Base-by-base conservation (phyloP, 2,329 filamentous ascomycete species). In the Aspergillus quadricinctus region DNA sequence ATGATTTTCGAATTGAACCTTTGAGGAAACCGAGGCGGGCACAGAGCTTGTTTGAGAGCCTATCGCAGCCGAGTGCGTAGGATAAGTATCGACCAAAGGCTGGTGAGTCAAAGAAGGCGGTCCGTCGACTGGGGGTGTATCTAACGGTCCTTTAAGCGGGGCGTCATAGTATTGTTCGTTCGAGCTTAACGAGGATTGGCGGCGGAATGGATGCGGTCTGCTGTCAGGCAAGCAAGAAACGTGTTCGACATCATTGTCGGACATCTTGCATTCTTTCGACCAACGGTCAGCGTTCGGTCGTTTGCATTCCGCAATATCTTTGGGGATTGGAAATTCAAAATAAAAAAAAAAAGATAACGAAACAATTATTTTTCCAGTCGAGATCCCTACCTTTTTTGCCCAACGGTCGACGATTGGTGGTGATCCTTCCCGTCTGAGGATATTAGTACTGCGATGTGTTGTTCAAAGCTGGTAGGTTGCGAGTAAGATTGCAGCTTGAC, bases 241-340 rank as follows among this genome's bases (percentile, higher is more conserved):
- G 64, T 74, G 73, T 61, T 77, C 69, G 66, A 71, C 66, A 71
- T 73, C 66, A 65, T 68, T 69, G 68, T 72, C 72, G 69, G 75
- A 71, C 75, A 77, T 77, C 64, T 72, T 75, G 74, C 69, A 70
- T 70, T 60, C 67, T 69, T 66, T 61, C 64, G 64, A 62, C 65
- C 62, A 57, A 62, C 57, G 61, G 61, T 61, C 64, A 66, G 65
- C 62, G 61, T 66, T 50, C 50, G 25, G 35, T 55, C 53, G 48
- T 41, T 56, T 49, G 23, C 51, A 49, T 57, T 51, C 48, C 8
- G 31, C 25, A 31, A 51, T 37, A 14, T 35, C 14, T 40, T 48
- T 57, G 19, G 23, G 19, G 49, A 50, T 29, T 41, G 19, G 7
- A 49, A 50, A 49, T 19, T 7, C 11, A 50, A 53, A 48, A 48